These are phyloP conservation scores for Kwoniella europaea DNA, from an alignment of 768 basidiomycete species.

Conservation along the genomic window DNA sequence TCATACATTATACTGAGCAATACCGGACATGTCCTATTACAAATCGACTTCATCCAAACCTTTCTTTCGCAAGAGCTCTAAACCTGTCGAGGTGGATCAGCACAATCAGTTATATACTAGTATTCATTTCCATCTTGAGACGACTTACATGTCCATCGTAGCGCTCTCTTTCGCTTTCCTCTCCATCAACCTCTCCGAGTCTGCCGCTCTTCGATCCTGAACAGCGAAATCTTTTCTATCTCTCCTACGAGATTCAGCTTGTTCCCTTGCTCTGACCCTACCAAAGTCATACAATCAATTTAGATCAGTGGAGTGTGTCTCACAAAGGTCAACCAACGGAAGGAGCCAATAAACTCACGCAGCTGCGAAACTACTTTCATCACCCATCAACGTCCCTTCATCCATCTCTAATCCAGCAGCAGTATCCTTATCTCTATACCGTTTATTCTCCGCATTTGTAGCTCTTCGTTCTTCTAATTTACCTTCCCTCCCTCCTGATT, in stretches of 20 bases:
- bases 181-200: constrained; percentile 69
- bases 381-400: constrained; percentile 76
- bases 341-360: too few species aligned
- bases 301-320: too few species aligned
- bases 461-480: constrained; percentile 85
- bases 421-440: constrained; percentile 70
- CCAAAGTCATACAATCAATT: too few species aligned
- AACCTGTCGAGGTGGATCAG: constrained; percentile 54
- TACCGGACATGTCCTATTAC: too few species aligned
- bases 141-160: constrained; percentile 85
- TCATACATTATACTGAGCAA: too few species aligned
- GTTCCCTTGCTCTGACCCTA: constrained; percentile 74
- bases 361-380: constrained; percentile 75
- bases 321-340: too few species aligned
- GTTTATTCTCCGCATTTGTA: constrained; percentile 70
- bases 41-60: constrained; percentile 65
- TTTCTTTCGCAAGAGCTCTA: constrained; percentile 82
- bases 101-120: not conserved
- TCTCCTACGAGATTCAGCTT: constrained; percentile 68
- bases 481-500: constrained; percentile 77
- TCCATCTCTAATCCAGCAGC: constrained; percentile 73
- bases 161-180: constrained; percentile 81
- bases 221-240: constrained; percentile 56
- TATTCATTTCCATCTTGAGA: not conserved
- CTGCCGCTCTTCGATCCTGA: constrained; percentile 62